Evolutionary conservation across 345 rosid species (phyloP).

Genomic region (Gossypioides kirkii): DNA sequence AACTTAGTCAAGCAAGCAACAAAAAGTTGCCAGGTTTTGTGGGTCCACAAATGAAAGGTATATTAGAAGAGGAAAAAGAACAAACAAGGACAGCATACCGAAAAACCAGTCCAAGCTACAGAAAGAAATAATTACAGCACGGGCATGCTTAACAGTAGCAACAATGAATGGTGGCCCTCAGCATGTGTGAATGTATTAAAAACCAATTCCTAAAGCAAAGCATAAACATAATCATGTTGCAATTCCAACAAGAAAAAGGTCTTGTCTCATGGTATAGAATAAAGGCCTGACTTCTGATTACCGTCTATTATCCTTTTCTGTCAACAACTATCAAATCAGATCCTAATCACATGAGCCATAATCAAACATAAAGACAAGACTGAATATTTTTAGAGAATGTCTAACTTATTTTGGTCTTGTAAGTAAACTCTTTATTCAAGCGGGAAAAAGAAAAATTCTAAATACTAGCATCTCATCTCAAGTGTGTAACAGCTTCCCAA

Average conservation of each 20-base stretch:
- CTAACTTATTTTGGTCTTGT: neutral
- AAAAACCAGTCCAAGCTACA: neutral
- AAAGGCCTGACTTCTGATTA: neutral
- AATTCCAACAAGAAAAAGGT: neutral
- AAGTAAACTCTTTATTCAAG: neutral
- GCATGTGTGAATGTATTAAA: neutral
- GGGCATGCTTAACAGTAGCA: neutral
- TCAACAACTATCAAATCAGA: neutral
- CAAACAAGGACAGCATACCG: neutral
- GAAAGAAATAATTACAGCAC: neutral
- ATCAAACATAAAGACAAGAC: neutral
- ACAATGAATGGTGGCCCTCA: neutral
- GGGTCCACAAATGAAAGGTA: neutral
- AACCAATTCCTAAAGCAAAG: neutral
- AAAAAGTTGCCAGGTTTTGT: neutral
- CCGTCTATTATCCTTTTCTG: neutral
- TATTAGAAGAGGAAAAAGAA: neutral
- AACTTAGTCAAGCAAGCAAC: neutral
- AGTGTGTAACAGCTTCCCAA: neutral
- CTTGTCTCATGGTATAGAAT: neutral
- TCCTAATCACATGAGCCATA: neutral
- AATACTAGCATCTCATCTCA: neutral
- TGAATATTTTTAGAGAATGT: neutral
- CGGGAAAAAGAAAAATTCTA: neutral
- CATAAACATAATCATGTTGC: neutral